Percentiles rank a stretch among this genome's conserved stretches.
These are phyloP conservation scores for Gnomoniopsis sp. DNA, from an alignment of 2,329 filamentous ascomycete species.

Conservation along the genomic window DNA sequence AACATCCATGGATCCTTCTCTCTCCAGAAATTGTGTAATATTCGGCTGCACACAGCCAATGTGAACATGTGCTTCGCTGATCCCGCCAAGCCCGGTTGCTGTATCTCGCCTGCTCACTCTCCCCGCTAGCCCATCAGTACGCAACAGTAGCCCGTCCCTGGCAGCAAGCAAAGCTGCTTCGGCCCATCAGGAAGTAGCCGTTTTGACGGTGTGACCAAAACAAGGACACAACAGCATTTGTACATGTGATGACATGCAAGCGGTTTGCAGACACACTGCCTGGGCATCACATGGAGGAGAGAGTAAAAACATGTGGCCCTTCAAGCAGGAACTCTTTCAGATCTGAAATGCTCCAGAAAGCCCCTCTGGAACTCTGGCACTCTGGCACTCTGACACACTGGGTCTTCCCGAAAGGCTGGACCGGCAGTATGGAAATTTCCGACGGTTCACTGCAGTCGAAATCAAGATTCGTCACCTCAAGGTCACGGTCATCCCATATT, in stretches of 20 bases:
- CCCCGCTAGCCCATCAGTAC: too few relatives aligned
- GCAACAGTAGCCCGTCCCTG: too few relatives aligned
- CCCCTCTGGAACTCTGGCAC: too few relatives aligned
- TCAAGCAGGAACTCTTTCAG: background rate
- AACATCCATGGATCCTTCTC: background rate
- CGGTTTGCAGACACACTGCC: background rate
- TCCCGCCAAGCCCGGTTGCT: background rate
- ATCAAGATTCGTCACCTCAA: background rate
- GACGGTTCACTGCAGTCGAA: background rate
- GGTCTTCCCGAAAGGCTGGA: background rate
- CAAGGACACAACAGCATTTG: too few relatives aligned
- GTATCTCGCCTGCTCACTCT: too few relatives aligned
- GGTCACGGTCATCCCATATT: background rate
- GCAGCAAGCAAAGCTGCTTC: too few relatives aligned
- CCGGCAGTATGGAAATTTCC: too few relatives aligned
- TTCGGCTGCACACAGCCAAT: background rate
- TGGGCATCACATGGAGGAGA: background rate
- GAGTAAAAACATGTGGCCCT: background rate
- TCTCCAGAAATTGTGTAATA: background rate
- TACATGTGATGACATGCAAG: background rate
- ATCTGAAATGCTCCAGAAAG: background rate
- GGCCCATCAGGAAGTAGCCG: too few relatives aligned
- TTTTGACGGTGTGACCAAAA: background rate
- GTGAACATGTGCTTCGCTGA: too few relatives aligned
- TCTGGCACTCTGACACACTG: too few relatives aligned